Evolutionary conservation across 2,329 filamentous ascomycete genomes (phyloP).

Genomic region (Hansfordia pulvinata): DNA sequence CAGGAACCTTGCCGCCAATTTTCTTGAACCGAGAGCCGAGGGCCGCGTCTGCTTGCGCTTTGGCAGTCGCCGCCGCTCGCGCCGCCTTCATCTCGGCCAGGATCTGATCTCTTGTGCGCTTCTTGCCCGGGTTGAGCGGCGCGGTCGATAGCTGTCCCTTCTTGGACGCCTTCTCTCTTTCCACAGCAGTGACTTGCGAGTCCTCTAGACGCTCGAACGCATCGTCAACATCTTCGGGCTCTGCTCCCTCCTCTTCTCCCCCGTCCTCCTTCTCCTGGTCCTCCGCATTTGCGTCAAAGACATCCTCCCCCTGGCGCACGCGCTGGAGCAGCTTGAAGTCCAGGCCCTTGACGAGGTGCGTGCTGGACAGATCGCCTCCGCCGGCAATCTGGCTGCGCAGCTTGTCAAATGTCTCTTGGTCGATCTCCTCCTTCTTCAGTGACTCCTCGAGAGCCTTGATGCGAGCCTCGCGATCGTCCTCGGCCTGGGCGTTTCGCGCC

Average conservation of each 20-base stretch:
- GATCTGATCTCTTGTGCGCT: conserved; percentile 52
- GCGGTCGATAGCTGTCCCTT: conserved; percentile 46
- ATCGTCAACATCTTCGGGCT: conserved; percentile 44
- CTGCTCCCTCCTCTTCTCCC: conserved; percentile 15
- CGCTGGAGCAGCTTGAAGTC: conserved; percentile 70
- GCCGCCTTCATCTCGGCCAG: conserved; percentile 53
- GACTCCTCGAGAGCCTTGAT: conserved; percentile 71
- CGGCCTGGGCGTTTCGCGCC: conserved; percentile 38
- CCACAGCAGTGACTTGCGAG: conserved; percentile 37
- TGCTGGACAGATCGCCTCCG: conserved; percentile 65
- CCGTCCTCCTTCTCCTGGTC: conserved; percentile 15
- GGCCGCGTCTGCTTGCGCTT: conserved; percentile 33
- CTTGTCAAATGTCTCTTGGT: conserved; percentile 63
- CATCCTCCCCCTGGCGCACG: conserved; percentile 55
- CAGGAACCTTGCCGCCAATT: conserved; percentile 40
- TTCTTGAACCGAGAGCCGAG: conserved; percentile 51
- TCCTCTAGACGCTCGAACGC: conserved; percentile 47
- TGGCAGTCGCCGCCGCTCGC: conserved; percentile 41
- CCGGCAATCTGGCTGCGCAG: conserved; percentile 66
- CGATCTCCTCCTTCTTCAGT: conserved; percentile 73
- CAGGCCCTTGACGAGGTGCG: conserved; percentile 82
- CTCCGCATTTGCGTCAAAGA: conserved; percentile 28
- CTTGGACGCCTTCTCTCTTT: conserved; percentile 39
- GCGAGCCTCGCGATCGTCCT: conserved; percentile 44
- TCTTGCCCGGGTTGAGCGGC: conserved; percentile 38